Base-by-base conservation (phyloP, 345 rosid species). In the Lagerstroemia speciosa region DNA sequence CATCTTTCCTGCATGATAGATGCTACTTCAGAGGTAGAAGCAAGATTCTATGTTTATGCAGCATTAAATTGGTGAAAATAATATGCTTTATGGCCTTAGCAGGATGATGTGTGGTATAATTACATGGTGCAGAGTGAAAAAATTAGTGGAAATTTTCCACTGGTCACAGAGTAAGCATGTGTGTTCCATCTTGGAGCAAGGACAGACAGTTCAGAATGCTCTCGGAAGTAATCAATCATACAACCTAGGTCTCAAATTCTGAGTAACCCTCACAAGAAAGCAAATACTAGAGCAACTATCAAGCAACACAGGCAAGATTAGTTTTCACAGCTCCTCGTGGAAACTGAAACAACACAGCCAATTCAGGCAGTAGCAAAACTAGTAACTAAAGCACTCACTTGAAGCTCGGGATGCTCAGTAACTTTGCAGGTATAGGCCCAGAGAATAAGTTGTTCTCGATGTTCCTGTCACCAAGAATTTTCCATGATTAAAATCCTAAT, bases 361-460 rank as follows among this genome's bases (percentile, higher is more conserved):
- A 9, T 65, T 22, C 67, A 57, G 62, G 19, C 24, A 53, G 60
- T 26, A 27, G 41, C 22, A 15, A 45, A 62, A 29, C 29, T 6
- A 52, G 30, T 43, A 50, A 19, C 15, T 16, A 8, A 10, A 29
- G 52, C 53, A 57, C 80, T 79, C 74, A 94, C 99, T 81, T 86
- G 85, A 94, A 91, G 77, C 81, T 76, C 0, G 92, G 97, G 78
- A 94, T 77, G 45, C 43, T 76, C 58, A 84, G 76, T 71, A 94
- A 69, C 76, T 85, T 83, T 29, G 74, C 72, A 22, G 99, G 98
- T 78, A 89, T 84, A 75, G 96, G 95, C 53, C 99, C 97, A 0
- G 95, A 94, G 78, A 94, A 87, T 70, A 83, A 75, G 82, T 94
- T 91, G 78, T 91, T 81, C 82, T 82, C 95, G 16, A 94, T 80